These are phyloP conservation scores for Centrapalus pauciflorus DNA, from an alignment of 129 eudicot genomes.

Conservation along the genomic window DNA sequence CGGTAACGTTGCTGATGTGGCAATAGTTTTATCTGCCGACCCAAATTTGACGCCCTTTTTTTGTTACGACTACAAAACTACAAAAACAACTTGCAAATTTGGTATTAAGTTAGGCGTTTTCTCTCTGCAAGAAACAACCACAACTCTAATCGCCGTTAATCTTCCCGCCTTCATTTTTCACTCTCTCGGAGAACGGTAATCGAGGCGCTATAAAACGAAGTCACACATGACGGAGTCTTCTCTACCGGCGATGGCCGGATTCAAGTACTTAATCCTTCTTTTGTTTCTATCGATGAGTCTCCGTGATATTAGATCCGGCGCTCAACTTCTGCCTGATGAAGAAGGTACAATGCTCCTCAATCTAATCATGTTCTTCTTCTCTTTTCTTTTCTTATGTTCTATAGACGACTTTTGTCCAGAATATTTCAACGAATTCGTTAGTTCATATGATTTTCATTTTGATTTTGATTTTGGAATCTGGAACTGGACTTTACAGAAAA, in stretches of 20 bases:
- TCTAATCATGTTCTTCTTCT: background rate
- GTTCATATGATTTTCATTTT: background rate
- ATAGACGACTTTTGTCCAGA: background rate
- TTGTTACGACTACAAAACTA: too few relatives aligned
- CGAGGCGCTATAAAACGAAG: slow-evolving; percentile 10
- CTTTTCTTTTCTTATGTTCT: background rate
- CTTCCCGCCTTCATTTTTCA: slow-evolving; percentile 5
- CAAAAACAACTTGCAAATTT: background rate
- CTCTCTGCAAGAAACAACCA: background rate
- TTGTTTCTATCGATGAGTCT: slow-evolving; percentile 9
- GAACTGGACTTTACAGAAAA: background rate
- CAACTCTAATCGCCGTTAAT: slow-evolving; percentile 13
- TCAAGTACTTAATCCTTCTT: slow-evolving; percentile 9
- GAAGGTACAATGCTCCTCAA: slow-evolving; percentile 22
- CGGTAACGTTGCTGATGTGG: background rate
- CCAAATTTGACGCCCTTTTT: background rate
- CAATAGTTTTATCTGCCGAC: background rate
- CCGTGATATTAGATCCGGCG: slow-evolving; percentile 22
- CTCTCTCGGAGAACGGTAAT: background rate
- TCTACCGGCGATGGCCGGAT: background rate
- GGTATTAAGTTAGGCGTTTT: background rate
- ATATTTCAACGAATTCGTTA: background rate
- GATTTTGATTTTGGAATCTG: background rate
- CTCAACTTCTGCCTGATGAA: slow-evolving; percentile 40
- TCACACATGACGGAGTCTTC: slow-evolving; percentile 15